phyloP scores from a whole-genome alignment of 768 basidiomycete genomes.

The Lactarius akahatsu region DNA sequence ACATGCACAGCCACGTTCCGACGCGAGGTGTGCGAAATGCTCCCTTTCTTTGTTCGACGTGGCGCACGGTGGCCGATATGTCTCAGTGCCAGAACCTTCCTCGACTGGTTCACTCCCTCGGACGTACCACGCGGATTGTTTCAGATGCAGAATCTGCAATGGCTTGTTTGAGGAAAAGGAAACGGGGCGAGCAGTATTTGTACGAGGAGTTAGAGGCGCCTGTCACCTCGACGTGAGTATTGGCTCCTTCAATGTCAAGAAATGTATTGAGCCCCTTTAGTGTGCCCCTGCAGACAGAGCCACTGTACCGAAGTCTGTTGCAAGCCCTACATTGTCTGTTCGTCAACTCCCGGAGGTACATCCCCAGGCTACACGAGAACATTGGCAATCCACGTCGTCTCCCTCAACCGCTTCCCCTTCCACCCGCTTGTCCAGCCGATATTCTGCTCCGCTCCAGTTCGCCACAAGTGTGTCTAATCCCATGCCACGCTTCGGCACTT shows the following conservation, averaged over 20 bases:
- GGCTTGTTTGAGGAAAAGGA: slow-evolving; percentile 59
- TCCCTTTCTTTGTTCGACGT: slow-evolving; percentile 54
- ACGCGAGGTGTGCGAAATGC: slow-evolving; percentile 62
- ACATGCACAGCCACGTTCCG: slow-evolving; percentile 36
- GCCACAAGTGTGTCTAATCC: slow-evolving; percentile 38
- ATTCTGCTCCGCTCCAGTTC: slow-evolving; percentile 42
- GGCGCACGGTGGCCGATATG: slow-evolving; percentile 60
- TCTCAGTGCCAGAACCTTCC: slow-evolving; percentile 59
- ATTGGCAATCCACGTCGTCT: slow-evolving; percentile 30
- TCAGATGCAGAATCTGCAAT: slow-evolving; percentile 67
- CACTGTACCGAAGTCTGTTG: slow-evolving; percentile 34
- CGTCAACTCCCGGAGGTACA: slow-evolving; percentile 23
- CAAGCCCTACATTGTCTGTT: slow-evolving; percentile 9
- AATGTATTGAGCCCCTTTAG: slow-evolving; percentile 33
- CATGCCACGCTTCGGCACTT: slow-evolving; percentile 58
- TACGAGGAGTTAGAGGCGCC: slow-evolving; percentile 60
- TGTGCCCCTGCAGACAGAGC: slow-evolving; percentile 49
- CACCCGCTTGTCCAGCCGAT: slow-evolving; percentile 40
- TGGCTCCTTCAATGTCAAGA: slow-evolving; percentile 25
- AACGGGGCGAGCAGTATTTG: slow-evolving; percentile 69
- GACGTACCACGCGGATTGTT: slow-evolving; percentile 73
- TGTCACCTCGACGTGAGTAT: slow-evolving; percentile 61
- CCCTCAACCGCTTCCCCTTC: slow-evolving; percentile 29
- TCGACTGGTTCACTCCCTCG: slow-evolving; percentile 47
- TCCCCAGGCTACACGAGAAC: slow-evolving; percentile 12